These are phyloP conservation scores for Leccinum arenicola DNA, from an alignment of 768 basidiomycete genomes.

Conservation along the genomic window DNA sequence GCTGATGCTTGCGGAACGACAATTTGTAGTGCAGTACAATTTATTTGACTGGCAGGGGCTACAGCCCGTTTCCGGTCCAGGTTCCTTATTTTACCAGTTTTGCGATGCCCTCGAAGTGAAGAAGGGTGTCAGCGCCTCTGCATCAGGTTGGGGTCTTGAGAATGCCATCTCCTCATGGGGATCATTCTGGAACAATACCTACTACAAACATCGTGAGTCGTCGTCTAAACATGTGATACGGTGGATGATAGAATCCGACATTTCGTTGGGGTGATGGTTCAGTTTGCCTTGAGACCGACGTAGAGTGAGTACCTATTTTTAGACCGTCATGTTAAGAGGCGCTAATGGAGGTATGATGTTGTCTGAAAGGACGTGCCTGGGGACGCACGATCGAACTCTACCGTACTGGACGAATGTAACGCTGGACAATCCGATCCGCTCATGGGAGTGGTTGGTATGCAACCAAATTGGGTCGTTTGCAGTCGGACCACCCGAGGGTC, in stretches of 20 bases:
- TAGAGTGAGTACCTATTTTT: conserved; percentile 42
- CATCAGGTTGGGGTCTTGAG: conserved; percentile 58
- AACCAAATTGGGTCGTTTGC: conserved; percentile 61
- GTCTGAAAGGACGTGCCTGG: conserved; percentile 34
- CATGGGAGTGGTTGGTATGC: conserved; percentile 76
- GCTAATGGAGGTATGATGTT: conserved; percentile 35
- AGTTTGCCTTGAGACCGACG: conserved; percentile 52
- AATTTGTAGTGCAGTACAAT: conserved; percentile 46
- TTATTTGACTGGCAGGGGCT: conserved; percentile 66
- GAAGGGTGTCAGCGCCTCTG: conserved; percentile 40
- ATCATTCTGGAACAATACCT: conserved; percentile 51
- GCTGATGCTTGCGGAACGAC: conserved; percentile 20
- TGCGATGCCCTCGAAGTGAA: conserved; percentile 40
- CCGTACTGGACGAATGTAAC: conserved; percentile 52
- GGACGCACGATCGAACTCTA: conserved; percentile 38
- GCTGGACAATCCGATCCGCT: conserved; percentile 54
- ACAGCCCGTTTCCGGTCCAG: conserved; percentile 48
- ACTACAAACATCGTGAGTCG: conserved; percentile 44
- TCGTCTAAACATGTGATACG: not conserved
- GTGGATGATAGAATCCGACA: not conserved
- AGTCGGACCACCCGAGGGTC: conserved; percentile 36
- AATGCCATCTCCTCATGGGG: conserved; percentile 63
- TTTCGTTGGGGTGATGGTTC: not conserved
- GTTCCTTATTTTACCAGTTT: conserved; percentile 36
- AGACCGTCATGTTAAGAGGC: not conserved